These are phyloP conservation scores for Phialophora macrospora DNA, from an alignment of 2,329 filamentous ascomycete species.

Conservation along the genomic window DNA sequence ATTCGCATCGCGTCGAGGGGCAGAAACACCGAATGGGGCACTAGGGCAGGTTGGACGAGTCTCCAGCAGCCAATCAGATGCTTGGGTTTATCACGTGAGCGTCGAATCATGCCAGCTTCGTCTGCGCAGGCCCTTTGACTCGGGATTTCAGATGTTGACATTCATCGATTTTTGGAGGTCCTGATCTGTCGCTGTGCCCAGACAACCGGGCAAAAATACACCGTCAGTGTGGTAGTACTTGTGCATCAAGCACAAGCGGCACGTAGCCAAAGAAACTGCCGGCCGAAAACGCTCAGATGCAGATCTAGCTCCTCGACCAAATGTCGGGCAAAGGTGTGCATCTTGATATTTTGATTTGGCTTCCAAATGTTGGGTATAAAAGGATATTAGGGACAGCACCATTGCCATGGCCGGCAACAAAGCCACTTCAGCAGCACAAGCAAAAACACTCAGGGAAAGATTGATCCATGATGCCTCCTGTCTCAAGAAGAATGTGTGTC, in stretches of 20 bases:
- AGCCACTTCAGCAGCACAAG: not conserved
- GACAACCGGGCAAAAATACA: not conserved
- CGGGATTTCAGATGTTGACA: not conserved
- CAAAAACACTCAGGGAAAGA: not conserved
- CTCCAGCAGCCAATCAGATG: constrained; percentile 9
- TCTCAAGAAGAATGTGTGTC: not conserved
- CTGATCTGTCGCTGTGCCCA: not conserved
- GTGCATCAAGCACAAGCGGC: not conserved
- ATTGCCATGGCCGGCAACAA: not conserved
- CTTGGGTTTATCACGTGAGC: constrained; percentile 1
- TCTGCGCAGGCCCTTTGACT: not conserved
- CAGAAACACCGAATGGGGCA: not conserved
- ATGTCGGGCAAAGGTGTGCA: not conserved
- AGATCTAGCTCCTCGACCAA: not conserved
- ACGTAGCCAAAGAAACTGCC: too few relatives aligned
- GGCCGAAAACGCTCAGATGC: not conserved
- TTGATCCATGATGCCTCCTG: not conserved
- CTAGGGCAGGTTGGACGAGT: not conserved
- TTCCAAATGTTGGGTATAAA: not conserved
- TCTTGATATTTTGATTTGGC: constrained; percentile 1
- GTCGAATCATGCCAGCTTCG: too few relatives aligned
- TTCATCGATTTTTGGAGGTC: not conserved
- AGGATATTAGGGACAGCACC: not conserved
- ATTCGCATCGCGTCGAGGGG: constrained; percentile 17
- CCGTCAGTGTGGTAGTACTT: not conserved